Base-by-base conservation (phyloP, 495 filamentous ascomycete species). In the Xylaria venustula region DNA sequence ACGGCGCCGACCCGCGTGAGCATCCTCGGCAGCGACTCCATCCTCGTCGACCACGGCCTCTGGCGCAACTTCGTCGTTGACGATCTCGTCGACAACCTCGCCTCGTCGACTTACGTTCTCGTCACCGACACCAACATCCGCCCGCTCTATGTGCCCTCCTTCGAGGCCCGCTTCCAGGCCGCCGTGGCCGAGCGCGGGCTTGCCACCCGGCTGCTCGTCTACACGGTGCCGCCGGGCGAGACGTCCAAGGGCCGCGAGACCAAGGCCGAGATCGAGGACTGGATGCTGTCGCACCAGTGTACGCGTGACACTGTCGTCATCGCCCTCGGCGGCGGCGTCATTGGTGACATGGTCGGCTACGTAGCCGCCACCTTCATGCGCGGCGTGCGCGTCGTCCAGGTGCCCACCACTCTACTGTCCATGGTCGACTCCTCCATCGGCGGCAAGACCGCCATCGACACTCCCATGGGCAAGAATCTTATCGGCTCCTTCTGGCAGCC, bases 401-500 rank as follows among this genome's bases (percentile, higher is more conserved):
- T 98, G 53, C 94, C 94, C 2, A 98, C 94, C 41, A 96, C 93
- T 0, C 81, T 98, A 37, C 83, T 98, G 57, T 85, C 95, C 60
- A 98, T 98, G 94, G 94, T 98, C 19, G 94, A 98, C 76, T 97
- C 93, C 30, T 96, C 92, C 42, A 97, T 98, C 73, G 94, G 94
- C 55, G 94, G 94, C 45, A 98, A 98, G 83, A 98, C 95, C 15
- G 94, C 94, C 53, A 97, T 98, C 72, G 94, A 98, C 67, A 93
- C 90, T 1, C 93, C 94, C n/a, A 82, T 91, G 66, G 94, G 94
- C 49, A 98, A 98, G 81, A 98, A 98, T 71, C 79, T 98, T 52
- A 90, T 98, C 45, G 94, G 94, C 20, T 85, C 95, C 36, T 98
- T 98, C 78, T 97, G 92, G 92, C 94, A 98, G 71, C 94, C 94